Percentiles rank a stretch among this genome's conserved stretches.
These are phyloP conservation scores for Chlamydomonas sphaeroides DNA, from an alignment of 139 green algal species.

Conservation along the genomic window DNA sequence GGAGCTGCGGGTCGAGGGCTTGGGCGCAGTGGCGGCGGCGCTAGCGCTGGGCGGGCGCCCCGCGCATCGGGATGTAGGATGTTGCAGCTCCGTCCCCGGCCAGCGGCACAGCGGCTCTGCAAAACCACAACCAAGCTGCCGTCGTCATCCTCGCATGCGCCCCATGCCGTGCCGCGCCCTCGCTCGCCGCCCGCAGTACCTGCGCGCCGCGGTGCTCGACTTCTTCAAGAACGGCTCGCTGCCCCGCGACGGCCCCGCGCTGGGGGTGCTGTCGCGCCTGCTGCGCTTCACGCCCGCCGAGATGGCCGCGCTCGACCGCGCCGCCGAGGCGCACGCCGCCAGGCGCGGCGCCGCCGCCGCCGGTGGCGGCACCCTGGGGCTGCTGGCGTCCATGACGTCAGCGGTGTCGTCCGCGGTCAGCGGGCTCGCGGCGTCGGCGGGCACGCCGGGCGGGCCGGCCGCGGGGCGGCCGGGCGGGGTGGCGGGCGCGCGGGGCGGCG, in stretches of 20 bases:
- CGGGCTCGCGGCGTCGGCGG: too few species aligned
- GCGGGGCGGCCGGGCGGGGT: too few species aligned
- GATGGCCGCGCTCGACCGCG: background rate
- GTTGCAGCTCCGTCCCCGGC: too few species aligned
- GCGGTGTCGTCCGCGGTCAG: conserved; percentile 1
- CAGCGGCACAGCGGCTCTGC: too few species aligned
- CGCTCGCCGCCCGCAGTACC: conserved; percentile 35
- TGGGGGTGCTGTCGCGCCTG: conserved; percentile 50
- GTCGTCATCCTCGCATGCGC: too few species aligned
- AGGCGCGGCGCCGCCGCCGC: background rate
- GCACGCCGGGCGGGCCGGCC: too few species aligned
- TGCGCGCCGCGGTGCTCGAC: conserved; percentile 56
- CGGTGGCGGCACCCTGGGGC: background rate
- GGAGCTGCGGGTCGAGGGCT: too few species aligned
- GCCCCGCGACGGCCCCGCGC: conserved; percentile 37
- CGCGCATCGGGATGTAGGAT: too few species aligned
- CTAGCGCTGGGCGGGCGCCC: too few species aligned
- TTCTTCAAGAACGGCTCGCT: conserved; percentile 58
- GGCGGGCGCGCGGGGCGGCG: too few species aligned
- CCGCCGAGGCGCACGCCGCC: background rate
- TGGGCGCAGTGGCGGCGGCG: too few species aligned
- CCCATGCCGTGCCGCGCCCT: too few species aligned
- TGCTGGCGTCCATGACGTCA: conserved; percentile 3
- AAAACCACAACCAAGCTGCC: background rate
- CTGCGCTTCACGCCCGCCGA: conserved; percentile 38